phyloP scores from a whole-genome alignment of 257 asterid genomes.

The Gentiana macrophylla region DNA sequence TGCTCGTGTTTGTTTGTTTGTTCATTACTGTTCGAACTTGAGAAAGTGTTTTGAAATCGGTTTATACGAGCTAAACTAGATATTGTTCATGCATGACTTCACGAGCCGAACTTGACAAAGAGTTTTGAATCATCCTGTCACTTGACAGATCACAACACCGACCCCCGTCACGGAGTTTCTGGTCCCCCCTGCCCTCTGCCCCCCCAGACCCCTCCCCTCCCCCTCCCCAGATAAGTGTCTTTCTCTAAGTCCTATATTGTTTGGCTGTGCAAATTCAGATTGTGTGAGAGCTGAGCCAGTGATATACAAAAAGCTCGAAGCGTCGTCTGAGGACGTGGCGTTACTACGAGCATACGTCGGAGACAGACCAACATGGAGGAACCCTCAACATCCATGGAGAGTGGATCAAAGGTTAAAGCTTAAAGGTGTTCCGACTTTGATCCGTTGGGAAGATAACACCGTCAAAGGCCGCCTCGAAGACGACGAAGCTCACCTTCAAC shows the following conservation, averaged over 20 bases:
- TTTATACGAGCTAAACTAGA: too few species aligned
- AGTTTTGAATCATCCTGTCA: too few species aligned
- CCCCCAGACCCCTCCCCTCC: too few species aligned
- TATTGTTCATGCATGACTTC: too few species aligned
- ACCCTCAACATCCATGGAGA: conserved; percentile 71
- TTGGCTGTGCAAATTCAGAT: conserved; percentile 26
- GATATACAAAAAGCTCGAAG: conserved; percentile 77
- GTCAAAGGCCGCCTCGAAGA: conserved; percentile 72
- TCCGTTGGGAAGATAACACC: conserved; percentile 63
- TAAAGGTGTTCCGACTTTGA: conserved; percentile 69
- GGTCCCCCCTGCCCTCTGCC: too few species aligned
- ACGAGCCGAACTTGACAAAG: too few species aligned
- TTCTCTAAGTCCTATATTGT: background rate
- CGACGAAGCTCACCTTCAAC: conserved; percentile 63
- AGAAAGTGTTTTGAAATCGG: too few species aligned
- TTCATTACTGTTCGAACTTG: too few species aligned
- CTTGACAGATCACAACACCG: too few species aligned
- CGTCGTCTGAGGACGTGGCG: conserved; percentile 44
- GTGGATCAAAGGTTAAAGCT: conserved; percentile 56
- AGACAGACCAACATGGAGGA: conserved; percentile 88
- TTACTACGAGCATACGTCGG: conserved; percentile 85
- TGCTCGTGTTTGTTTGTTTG: too few species aligned
- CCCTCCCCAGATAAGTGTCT: too few species aligned
- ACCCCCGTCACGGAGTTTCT: too few species aligned
- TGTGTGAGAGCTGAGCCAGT: conserved; percentile 97